These are phyloP conservation scores for Colletotrichum spaethianum DNA, from an alignment of 2,329 filamentous ascomycete species.

Conservation along the genomic window DNA sequence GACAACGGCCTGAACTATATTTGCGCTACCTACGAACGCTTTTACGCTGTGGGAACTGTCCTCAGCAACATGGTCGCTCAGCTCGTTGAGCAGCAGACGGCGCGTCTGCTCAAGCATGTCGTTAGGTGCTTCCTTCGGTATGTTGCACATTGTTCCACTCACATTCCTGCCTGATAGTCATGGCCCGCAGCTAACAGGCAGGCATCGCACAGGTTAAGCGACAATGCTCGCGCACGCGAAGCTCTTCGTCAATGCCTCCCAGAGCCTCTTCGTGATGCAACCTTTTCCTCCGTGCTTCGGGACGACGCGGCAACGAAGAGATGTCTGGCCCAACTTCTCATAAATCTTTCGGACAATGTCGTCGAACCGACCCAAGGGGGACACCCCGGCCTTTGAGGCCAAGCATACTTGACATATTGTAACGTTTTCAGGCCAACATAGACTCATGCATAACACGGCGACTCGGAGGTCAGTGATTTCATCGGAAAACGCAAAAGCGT, in stretches of 20 bases:
- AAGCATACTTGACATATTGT: slow-evolving; percentile 6
- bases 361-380: slow-evolving; percentile 58
- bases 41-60: slow-evolving; percentile 97
- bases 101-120: slow-evolving; percentile 95
- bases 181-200: not conserved
- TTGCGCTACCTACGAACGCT: slow-evolving; percentile 97
- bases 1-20: slow-evolving; percentile 98
- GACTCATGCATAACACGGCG: slow-evolving; percentile 39
- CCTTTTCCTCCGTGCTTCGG: slow-evolving; percentile 94
- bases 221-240: slow-evolving; percentile 95
- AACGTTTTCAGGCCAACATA: slow-evolving; percentile 30
- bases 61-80: slow-evolving; percentile 99
- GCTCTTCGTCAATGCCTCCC: slow-evolving; percentile 96
- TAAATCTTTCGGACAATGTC: slow-evolving; percentile 94
- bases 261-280: slow-evolving; percentile 97
- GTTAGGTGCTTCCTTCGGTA: slow-evolving; percentile 96
- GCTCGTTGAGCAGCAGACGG: slow-evolving; percentile 97
- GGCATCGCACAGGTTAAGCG: slow-evolving; percentile 79
- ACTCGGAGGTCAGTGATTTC: slow-evolving; percentile 38
- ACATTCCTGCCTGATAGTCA: not conserved
- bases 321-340: slow-evolving; percentile 95
- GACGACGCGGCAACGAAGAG: slow-evolving; percentile 98
- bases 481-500: slow-evolving; percentile 38
- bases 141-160: slow-evolving; percentile 48
- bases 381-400: slow-evolving; percentile 47